phyloP scores from a whole-genome alignment of 129 eudicot species.

The Chrysanthemum seticuspe region DNA sequence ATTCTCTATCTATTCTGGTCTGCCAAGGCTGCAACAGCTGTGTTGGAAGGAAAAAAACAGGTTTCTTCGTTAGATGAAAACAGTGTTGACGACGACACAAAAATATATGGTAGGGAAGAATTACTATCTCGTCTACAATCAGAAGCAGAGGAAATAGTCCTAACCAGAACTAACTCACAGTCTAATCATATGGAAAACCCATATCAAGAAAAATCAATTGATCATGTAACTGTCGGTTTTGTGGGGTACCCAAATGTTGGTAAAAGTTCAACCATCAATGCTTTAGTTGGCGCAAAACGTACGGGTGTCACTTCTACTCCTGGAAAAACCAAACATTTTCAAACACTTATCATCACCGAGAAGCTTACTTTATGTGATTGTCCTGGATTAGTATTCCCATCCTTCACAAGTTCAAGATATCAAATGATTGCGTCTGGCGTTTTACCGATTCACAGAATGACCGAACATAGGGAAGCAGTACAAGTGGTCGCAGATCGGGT shows the following conservation, averaged over 20 bases:
- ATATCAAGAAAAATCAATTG: conserved; percentile 15
- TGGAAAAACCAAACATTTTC: conserved; percentile 96
- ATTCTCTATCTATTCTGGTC: conserved; percentile 92
- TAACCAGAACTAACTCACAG: conserved; percentile 34
- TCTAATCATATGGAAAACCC: neutral
- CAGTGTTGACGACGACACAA: conserved; percentile 40
- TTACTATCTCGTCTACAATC: conserved; percentile 74
- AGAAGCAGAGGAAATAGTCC: conserved; percentile 83
- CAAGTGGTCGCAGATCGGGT: conserved; percentile 85
- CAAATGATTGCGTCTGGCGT: conserved; percentile 96
- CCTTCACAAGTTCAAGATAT: conserved; percentile 93
- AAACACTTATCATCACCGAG: conserved; percentile 75
- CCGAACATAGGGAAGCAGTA: conserved; percentile 83
- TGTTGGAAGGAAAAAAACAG: conserved; percentile 55
- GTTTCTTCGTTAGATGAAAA: conserved; percentile 17
- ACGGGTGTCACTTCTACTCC: conserved; percentile 96
- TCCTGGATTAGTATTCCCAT: conserved; percentile 92
- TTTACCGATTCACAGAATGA: conserved; percentile 83
- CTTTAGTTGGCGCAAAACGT: conserved; percentile 79
- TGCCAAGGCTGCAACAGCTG: conserved; percentile 88
- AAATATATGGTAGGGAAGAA: conserved; percentile 71
- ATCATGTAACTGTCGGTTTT: conserved; percentile 79
- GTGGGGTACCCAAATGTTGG: conserved; percentile 97
- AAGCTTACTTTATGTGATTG: conserved; percentile 87
- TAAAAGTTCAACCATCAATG: conserved; percentile 93